A percentile compares a stretch with the other conserved stretches of the same genome.
These are phyloP conservation scores for Cenchrus americanus DNA, from an alignment of 176 grass and related monocot genomes.

Conservation along the genomic window DNA sequence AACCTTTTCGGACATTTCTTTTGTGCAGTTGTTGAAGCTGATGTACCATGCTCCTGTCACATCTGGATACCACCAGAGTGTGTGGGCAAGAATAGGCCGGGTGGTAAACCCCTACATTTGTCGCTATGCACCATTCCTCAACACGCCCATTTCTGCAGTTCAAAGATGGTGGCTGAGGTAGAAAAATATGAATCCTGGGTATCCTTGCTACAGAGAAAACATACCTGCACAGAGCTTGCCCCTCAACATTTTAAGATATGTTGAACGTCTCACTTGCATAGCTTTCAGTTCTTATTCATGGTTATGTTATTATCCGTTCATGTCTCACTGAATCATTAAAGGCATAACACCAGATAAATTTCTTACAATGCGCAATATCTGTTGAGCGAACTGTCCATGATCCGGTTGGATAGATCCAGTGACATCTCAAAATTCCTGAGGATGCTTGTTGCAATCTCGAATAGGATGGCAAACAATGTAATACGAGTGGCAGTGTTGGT, in stretches of 20 bases:
- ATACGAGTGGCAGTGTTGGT: not conserved
- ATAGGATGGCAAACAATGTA: not conserved
- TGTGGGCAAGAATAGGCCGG: slow-evolving; percentile 80
- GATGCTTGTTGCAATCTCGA: not conserved
- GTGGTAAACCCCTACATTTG: slow-evolving; percentile 66
- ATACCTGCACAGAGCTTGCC: not conserved
- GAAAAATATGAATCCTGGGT: not conserved
- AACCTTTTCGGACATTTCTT: slow-evolving; percentile 33
- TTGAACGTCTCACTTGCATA: not conserved
- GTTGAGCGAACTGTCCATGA: not conserved
- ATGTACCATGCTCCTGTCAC: slow-evolving; percentile 87
- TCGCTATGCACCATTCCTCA: slow-evolving; percentile 72
- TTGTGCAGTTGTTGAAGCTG: slow-evolving; percentile 74
- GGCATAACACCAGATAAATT: slow-evolving; percentile 1
- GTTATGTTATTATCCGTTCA: slow-evolving; percentile 26
- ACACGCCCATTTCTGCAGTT: slow-evolving; percentile 64
- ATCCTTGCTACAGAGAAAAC: not conserved
- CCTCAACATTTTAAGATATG: slow-evolving; percentile 2
- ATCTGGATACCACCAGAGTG: slow-evolving; percentile 75
- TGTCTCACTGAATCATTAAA: slow-evolving; percentile 15
- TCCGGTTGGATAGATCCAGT: not conserved
- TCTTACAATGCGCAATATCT: slow-evolving; percentile 7
- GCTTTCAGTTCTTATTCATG: slow-evolving; percentile 26
- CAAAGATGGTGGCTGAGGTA: slow-evolving; percentile 98
- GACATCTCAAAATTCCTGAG: slow-evolving; percentile 4